Evolutionary conservation across 2,329 filamentous ascomycete genomes (phyloP).

Genomic region (Alternaria atra): DNA sequence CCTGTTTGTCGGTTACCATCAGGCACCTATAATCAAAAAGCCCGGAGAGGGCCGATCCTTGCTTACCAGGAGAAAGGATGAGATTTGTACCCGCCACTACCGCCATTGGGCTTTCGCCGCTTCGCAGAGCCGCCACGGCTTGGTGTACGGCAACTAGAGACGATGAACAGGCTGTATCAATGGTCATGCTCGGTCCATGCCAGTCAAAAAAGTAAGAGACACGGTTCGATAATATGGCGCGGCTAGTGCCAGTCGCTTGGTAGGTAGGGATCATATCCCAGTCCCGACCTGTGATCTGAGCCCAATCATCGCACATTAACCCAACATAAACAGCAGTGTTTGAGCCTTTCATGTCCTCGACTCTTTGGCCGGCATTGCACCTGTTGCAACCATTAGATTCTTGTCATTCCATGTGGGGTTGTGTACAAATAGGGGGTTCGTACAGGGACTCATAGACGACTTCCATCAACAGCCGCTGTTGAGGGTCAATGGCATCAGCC

Average conservation of each 20-base stretch:
- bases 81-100: constrained; percentile 26
- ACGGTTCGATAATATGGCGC: constrained; percentile 47
- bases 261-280: constrained; percentile 27
- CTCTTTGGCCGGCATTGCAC: constrained; percentile 38
- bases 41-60: not conserved
- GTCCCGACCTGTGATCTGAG: constrained; percentile 33
- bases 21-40: not conserved
- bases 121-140: constrained; percentile 20
- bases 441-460: constrained; percentile 43
- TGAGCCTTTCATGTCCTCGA: constrained; percentile 39
- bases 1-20: not conserved
- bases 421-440: not conserved
- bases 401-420: not conserved
- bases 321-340: constrained; percentile 42
- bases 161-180: constrained; percentile 53
- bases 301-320: constrained; percentile 33
- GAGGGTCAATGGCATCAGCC: constrained; percentile 41
- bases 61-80: constrained; percentile 13
- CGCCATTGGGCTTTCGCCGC: constrained; percentile 25
- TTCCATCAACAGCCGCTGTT: constrained; percentile 47
- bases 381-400: not conserved
- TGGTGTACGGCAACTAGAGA: constrained; percentile 42
- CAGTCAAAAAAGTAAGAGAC: constrained; percentile 52
- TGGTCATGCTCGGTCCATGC: constrained; percentile 47
- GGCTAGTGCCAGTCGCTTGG: constrained; percentile 29